Conservation (phyloP, 331 rosid species). For the Rhamnella rubrinervis region DNA sequence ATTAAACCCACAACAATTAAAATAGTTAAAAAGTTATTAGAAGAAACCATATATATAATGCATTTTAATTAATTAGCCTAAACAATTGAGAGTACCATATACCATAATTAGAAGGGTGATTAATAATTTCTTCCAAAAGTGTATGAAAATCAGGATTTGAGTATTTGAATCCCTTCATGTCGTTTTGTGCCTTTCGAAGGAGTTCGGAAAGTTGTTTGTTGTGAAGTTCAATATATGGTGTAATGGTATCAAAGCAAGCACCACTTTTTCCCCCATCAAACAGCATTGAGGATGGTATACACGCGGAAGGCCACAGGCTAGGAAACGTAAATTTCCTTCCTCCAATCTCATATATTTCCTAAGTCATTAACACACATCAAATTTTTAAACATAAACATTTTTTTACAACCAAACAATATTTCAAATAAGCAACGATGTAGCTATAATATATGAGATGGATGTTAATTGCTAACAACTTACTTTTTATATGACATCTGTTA, state of each 20-base stretch:
- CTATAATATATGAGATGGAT: too few relatives aligned
- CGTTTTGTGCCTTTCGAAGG: neutral
- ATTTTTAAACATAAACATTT: too few relatives aligned
- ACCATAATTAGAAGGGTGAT: slow-evolving; percentile 28
- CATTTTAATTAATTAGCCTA: neutral
- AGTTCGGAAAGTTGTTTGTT: neutral
- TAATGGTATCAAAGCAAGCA: slow-evolving; percentile 6
- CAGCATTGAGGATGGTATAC: neutral
- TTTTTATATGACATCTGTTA: slow-evolving; percentile 15
- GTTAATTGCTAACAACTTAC: neutral
- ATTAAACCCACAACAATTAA: neutral
- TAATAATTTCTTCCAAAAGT: neutral
- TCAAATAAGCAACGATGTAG: too few relatives aligned
- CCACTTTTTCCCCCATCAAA: neutral
- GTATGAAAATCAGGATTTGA: neutral
- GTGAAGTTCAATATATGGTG: neutral
- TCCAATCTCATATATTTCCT: slow-evolving; percentile 32
- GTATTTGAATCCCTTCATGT: slow-evolving; percentile 9
- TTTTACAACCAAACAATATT: too few relatives aligned
- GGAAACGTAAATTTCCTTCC: slow-evolving; percentile 36
- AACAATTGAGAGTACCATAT: neutral
- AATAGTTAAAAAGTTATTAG: neutral
- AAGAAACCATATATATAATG: neutral
- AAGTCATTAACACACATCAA: neutral
- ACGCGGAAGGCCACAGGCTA: slow-evolving; percentile 1